Evolutionary conservation across 305 asterid genomes (phyloP).

Genomic region (Fraxinus velutina): DNA sequence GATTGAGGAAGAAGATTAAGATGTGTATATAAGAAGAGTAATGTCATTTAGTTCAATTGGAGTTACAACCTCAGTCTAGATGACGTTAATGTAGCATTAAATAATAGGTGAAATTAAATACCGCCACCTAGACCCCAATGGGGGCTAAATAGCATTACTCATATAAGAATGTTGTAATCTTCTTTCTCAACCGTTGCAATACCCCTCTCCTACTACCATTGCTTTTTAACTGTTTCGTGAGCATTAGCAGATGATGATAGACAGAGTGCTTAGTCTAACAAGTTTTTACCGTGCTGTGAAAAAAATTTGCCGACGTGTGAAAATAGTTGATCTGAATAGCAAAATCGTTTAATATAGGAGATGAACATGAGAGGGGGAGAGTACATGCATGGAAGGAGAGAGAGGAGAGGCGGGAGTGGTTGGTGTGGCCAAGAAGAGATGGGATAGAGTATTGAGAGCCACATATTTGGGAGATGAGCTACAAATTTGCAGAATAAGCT

Average conservation of each 20-base stretch:
- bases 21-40: too few species aligned
- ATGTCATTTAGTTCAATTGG: too few species aligned
- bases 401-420: slow-evolving; percentile 49
- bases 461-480: slow-evolving; percentile 67
- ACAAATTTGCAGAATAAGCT: slow-evolving; percentile 68
- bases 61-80: too few species aligned
- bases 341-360: not conserved
- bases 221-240: too few species aligned
- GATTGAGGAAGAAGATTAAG: not conserved
- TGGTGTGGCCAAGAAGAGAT: slow-evolving; percentile 46
- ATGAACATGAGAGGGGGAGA: not conserved
- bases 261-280: not conserved
- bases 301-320: not conserved
- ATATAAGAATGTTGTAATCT: too few species aligned
- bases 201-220: too few species aligned
- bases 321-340: not conserved
- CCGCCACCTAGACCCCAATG: too few species aligned
- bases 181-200: too few species aligned
- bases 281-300: not conserved
- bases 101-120: too few species aligned
- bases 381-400: slow-evolving; percentile 66
- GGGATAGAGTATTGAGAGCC: slow-evolving; percentile 68
- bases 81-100: too few species aligned
- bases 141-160: too few species aligned
- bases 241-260: not conserved